phyloP scores from a whole-genome alignment of 345 rosid genomes.

The Triadica sebifera region DNA sequence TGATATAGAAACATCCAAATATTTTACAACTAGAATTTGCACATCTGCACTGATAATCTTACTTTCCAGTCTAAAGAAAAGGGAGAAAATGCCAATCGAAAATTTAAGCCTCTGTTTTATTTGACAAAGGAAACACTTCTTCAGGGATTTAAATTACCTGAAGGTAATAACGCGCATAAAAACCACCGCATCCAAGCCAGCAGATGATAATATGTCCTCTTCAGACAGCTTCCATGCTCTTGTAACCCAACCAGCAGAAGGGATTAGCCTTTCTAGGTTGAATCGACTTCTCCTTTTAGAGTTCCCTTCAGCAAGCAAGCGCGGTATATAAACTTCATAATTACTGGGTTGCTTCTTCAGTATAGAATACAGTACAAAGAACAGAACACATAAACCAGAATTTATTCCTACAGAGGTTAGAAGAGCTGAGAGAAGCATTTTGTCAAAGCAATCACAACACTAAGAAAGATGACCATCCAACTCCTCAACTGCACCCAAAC shows the following conservation, averaged over 20 bases:
- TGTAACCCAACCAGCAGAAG: conserved; percentile 82
- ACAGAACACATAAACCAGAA: conserved; percentile 64
- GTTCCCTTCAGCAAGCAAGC: conserved; percentile 62
- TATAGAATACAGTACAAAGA: conserved; percentile 69
- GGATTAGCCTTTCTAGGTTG: conserved; percentile 69
- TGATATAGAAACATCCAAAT: neutral
- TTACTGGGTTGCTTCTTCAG: conserved; percentile 72
- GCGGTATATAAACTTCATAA: conserved; percentile 73
- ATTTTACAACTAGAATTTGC: neutral
- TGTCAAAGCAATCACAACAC: conserved; percentile 15
- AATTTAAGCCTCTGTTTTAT: neutral
- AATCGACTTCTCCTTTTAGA: conserved; percentile 51
- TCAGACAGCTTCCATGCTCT: conserved; percentile 74
- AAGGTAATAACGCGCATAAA: conserved; percentile 78
- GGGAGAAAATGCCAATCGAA: neutral
- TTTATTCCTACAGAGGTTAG: conserved; percentile 86
- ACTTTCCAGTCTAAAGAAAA: neutral
- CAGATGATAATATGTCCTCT: conserved; percentile 51
- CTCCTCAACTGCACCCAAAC: conserved; percentile 20
- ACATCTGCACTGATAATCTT: neutral
- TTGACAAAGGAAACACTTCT: neutral
- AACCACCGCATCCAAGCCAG: conserved; percentile 86
- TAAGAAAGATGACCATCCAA: conserved; percentile 6
- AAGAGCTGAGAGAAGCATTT: conserved; percentile 92
- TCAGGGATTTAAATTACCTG: conserved; percentile 42